These are phyloP conservation scores for Venustampulla echinocandica DNA, from an alignment of 495 filamentous ascomycete genomes.

Conservation along the genomic window DNA sequence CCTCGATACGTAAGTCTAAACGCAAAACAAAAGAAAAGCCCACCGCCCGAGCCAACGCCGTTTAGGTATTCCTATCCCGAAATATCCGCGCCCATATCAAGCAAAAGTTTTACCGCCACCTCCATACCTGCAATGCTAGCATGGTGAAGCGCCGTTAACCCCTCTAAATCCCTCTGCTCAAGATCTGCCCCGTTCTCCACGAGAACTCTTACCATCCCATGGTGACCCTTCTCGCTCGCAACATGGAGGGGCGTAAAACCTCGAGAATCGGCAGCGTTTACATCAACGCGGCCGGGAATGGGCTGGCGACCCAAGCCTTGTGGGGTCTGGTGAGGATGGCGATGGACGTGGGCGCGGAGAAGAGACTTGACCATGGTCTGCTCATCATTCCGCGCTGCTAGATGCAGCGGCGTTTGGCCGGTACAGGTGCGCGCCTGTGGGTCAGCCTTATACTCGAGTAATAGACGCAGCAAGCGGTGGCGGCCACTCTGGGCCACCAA, in stretches of 20 bases:
- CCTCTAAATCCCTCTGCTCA: neutral
- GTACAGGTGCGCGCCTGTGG: neutral
- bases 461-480: neutral
- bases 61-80: neutral
- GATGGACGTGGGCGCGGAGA: too few relatives aligned
- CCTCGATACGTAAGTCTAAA: too few relatives aligned
- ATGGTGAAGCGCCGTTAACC: slow-evolving; percentile 1
- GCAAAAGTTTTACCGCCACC: neutral
- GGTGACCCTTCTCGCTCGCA: slow-evolving; percentile 4
- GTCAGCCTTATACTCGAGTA: neutral
- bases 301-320: neutral
- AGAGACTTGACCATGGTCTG: neutral
- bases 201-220: neutral
- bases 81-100: slow-evolving; percentile 1
- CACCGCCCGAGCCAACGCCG: neutral
- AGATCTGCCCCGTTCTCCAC: neutral
- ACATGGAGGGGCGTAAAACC: slow-evolving; percentile 1
- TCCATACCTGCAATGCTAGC: neutral
- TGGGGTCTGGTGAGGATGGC: neutral
- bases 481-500: neutral
- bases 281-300: neutral
- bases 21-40: neutral
- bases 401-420: neutral
- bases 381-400: neutral
- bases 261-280: neutral